Base-by-base conservation (phyloP, 495 filamentous ascomycete species). In the Penicillium subrubescens region DNA sequence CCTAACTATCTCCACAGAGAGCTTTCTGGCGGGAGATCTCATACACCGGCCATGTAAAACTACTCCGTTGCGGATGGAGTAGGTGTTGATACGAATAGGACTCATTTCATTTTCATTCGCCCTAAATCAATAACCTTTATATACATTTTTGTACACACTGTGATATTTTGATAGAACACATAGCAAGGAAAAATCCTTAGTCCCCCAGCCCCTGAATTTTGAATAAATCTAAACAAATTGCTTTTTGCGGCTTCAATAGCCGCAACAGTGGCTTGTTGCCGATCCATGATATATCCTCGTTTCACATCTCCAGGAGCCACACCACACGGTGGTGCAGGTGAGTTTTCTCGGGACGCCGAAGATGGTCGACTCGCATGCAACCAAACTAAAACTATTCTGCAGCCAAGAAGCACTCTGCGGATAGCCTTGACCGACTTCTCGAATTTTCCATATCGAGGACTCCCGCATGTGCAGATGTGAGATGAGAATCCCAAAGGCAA, bases 291-390 rank as follows among this genome's bases (percentile, higher is more conserved):
- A 27, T 34, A 44, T 59, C 37, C 7, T 52, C 39, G 44, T 37
- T 52, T 37, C 44, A 52, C 19, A 59, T 59, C 7, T 50, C 19
- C 41, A 34, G 23, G 25, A 25, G 25, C 25, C 25, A 27, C 25
- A 27, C 57, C 57, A 34, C 41, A 52, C 23, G 12, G 11, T 63
- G 33, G 43, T 33, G 54, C 29, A 58, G 27, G 61, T 43, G 23
- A 14, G 10, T 51, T 12, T 29, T 52, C 34, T 39, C 27, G 21
- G 17, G n/a, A 4, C 1, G 43, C 12, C 51, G 19, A n/a, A 31
- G n/a, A 25, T 25, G 33, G 39, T 27, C 31, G 10, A 25, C 44
- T 48, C 44, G 10, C 11, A 48, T 12, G 6, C 46, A 48, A 6
- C 17, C 17, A 6, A 17, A 17, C 6, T 8, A 21, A 10, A 3